Evolutionary conservation across 208 protist species (phyloP).

Genomic region (Crithidia thermophila): DNA sequence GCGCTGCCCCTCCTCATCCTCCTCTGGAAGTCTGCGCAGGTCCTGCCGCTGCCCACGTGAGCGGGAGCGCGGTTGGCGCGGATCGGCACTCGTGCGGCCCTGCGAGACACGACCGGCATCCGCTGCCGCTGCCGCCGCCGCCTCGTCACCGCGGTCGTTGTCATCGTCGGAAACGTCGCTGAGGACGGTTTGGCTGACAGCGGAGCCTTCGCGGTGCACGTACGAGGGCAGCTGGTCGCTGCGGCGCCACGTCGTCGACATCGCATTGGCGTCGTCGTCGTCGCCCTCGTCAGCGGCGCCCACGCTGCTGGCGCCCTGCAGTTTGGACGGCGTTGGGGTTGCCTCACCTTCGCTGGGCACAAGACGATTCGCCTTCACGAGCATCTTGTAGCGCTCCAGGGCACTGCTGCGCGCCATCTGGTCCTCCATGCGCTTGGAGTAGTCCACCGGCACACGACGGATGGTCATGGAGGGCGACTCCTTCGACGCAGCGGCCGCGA

Average conservation of each 20-base stretch:
- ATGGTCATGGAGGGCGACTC: constrained; percentile 48
- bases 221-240: neutral
- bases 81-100: neutral
- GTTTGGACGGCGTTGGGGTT: constrained; percentile 10
- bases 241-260: constrained; percentile 17
- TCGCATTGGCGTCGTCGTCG: constrained; percentile 1
- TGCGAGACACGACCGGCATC: neutral
- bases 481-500: constrained; percentile 10
- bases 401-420: constrained; percentile 48
- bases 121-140: neutral
- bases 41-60: constrained; percentile 9
- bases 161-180: constrained; percentile 26
- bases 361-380: constrained; percentile 38
- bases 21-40: too few relatives aligned
- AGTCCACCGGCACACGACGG: constrained; percentile 50
- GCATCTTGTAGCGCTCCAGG: constrained; percentile 61
- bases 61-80: neutral
- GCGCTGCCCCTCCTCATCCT: constrained; percentile 4
- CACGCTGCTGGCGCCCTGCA: too few relatives aligned
- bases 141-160: neutral
- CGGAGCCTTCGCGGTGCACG: constrained; percentile 17
- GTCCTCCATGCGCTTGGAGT: constrained; percentile 51
- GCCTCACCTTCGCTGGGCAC: constrained; percentile 17
- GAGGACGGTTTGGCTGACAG: constrained; percentile 25
- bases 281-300: neutral